Base-by-base conservation (phyloP, 768 basidiomycete genomes). In the Pleurotus citrinopileatus region DNA sequence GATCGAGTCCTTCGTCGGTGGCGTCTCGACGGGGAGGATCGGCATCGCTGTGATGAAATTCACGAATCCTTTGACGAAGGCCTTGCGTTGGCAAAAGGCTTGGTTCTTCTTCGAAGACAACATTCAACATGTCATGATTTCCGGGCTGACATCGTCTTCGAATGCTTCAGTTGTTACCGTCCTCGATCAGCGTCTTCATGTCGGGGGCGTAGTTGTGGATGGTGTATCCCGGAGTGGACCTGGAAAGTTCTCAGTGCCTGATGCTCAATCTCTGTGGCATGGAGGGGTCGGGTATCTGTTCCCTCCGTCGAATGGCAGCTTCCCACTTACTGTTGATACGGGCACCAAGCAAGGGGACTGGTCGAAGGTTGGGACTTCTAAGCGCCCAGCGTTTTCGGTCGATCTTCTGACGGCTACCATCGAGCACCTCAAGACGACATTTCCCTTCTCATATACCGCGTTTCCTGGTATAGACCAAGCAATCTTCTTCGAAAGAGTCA, bases 21-120 rank as follows among this genome's bases (percentile, higher is more conserved):
- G 85, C 1, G 81, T 71, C 5, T 83, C 84, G 0, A 76, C 83
- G 48, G 83, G 82, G 3, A 60, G 65, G 23, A 63, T 77, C 45
- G 87, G 87, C 4, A 66, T 80, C n/a, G 78, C 79, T 0, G 84
- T 74, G 19, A 85, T 87, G 84, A 74, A 78, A 45, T 90, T 81
- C 62, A 80, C 78, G 22, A 89, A 87, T 61, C 86, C 88, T 4
- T 51, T 71, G 42, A 87, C 83, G 3, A 60, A 70, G 13, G 60
- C 73, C 5, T 64, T 89, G 27, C 63, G 69, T 38, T 90, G 79
- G 76, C 83, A 86, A 59, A 89, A 89, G 67, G 75, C 79, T 0
- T 87, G 84, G 83, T 87, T 89, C 70, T 88, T 87, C 77, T 70
- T 88, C 26, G 75, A 78, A 10, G 69, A 81, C 59, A 82, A 84